These are phyloP conservation scores for Sugiyamaella castrensis DNA, from an alignment of 1,139 yeast genomes.

Conservation along the genomic window DNA sequence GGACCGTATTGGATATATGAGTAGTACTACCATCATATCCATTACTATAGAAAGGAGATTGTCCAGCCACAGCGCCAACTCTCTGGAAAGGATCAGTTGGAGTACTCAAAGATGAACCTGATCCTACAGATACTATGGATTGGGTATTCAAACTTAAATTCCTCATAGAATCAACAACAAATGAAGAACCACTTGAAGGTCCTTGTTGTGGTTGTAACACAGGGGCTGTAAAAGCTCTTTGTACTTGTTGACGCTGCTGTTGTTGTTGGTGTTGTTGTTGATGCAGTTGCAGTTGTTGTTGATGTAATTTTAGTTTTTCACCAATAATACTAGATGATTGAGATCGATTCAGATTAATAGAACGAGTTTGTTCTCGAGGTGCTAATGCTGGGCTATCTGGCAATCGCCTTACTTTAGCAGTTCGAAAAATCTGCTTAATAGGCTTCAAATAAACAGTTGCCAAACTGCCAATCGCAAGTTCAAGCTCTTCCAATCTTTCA, in stretches of 20 bases:
- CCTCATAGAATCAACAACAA: conserved; percentile 5
- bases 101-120: conserved; percentile 6
- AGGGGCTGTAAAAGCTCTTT: conserved; percentile 7
- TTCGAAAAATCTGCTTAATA: conserved; percentile 70
- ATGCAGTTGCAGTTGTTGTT: not conserved
- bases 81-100: conserved; percentile 8
- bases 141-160: conserved; percentile 4
- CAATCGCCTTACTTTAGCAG: conserved; percentile 54
- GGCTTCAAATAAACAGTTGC: conserved; percentile 87
- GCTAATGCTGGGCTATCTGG: conserved; percentile 63
- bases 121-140: not conserved
- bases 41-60: not conserved
- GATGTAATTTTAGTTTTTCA: not conserved
- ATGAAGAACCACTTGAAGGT: not conserved
- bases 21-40: conserved; percentile 1
- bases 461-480: conserved; percentile 73
- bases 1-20: conserved; percentile 2
- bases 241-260: conserved; percentile 6
- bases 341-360: conserved; percentile 1
- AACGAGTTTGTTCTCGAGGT: conserved; percentile 30
- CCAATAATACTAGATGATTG: conserved; percentile 1
- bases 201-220: not conserved
- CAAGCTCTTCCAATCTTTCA: conserved; percentile 70
- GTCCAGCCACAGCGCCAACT: not conserved
- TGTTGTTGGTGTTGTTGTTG: not conserved